phyloP scores from a whole-genome alignment of 202 grass and related monocot genomes.

The Elaeis oleifera region DNA sequence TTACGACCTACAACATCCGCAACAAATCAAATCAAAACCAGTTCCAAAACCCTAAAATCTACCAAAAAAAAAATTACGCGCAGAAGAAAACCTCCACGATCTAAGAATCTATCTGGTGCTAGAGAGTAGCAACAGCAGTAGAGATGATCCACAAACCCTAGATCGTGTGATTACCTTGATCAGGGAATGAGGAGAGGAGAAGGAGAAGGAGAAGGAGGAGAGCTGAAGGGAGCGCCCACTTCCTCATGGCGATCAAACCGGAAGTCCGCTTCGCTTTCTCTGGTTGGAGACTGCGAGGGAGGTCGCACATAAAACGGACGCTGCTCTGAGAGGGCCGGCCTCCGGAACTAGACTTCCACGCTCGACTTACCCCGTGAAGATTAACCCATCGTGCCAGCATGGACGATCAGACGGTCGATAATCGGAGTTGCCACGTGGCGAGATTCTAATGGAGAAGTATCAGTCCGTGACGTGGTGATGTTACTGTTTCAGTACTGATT shows the following conservation, averaged over 20 bases:
- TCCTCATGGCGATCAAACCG: conserved; percentile 41
- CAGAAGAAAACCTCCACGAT: background rate
- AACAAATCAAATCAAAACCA: background rate
- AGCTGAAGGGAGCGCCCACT: conserved; percentile 62
- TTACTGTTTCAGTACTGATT: background rate
- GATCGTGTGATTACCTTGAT: conserved; percentile 42
- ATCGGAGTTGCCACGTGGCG: conserved; percentile 15
- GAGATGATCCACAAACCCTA: no score
- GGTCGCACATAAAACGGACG: background rate
- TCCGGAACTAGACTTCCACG: background rate
- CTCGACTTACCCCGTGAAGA: conserved; percentile 23
- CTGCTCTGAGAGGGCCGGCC: background rate
- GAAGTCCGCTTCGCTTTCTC: conserved; percentile 9
- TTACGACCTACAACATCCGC: conserved; percentile 42
- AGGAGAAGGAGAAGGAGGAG: conserved; percentile 81
- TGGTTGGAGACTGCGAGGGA: conserved; percentile 15
- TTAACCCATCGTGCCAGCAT: conserved; percentile 34
- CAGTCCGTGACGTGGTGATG: conserved; percentile 49
- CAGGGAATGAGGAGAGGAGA: conserved; percentile 65
- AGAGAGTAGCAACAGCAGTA: background rate
- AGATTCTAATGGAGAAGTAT: conserved; percentile 5
- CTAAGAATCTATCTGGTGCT: background rate
- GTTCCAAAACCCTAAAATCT: conserved; percentile 4
- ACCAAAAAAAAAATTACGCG: background rate
- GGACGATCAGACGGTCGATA: conserved; percentile 31